phyloP scores from a whole-genome alignment of 495 filamentous ascomycete species.

The Xylaria curta region DNA sequence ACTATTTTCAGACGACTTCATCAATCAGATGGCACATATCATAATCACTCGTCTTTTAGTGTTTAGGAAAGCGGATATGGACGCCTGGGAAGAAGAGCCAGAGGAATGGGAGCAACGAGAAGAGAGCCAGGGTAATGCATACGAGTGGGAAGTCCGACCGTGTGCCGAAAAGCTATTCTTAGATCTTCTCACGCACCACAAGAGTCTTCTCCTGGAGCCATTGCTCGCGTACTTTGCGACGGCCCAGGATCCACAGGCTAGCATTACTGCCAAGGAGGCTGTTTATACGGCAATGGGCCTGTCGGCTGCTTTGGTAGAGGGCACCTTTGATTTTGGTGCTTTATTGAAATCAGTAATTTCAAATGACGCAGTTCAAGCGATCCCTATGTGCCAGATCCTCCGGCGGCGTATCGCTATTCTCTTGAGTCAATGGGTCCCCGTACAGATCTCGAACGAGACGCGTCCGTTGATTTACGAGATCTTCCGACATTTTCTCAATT shows the following conservation, averaged over 20 bases:
- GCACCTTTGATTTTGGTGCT: slow-evolving; percentile 76
- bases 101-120: slow-evolving; percentile 91
- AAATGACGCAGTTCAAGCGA: slow-evolving; percentile 76
- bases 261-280: slow-evolving; percentile 87
- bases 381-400: slow-evolving; percentile 83
- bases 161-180: slow-evolving; percentile 94
- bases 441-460: slow-evolving; percentile 69
- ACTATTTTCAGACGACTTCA: slow-evolving; percentile 75
- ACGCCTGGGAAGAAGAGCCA: slow-evolving; percentile 89
- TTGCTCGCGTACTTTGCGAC: slow-evolving; percentile 79
- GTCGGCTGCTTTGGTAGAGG: slow-evolving; percentile 74
- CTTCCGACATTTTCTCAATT: slow-evolving; percentile 84
- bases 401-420: slow-evolving; percentile 86
- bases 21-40: slow-evolving; percentile 78
- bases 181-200: slow-evolving; percentile 87
- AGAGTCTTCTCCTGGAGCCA: slow-evolving; percentile 73
- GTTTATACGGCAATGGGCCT: slow-evolving; percentile 92
- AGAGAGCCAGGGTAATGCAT: slow-evolving; percentile 77
- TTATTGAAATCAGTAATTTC: slow-evolving; percentile 78
- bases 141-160: slow-evolving; percentile 85
- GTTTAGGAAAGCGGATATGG: slow-evolving; percentile 82
- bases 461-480: slow-evolving; percentile 82
- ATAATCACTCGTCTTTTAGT: slow-evolving; percentile 88
- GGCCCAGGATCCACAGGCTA: slow-evolving; percentile 68
- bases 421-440: slow-evolving; percentile 85